phyloP scores from a whole-genome alignment of 73 alveolate genomes.

The Vitrella brassicaformis region DNA sequence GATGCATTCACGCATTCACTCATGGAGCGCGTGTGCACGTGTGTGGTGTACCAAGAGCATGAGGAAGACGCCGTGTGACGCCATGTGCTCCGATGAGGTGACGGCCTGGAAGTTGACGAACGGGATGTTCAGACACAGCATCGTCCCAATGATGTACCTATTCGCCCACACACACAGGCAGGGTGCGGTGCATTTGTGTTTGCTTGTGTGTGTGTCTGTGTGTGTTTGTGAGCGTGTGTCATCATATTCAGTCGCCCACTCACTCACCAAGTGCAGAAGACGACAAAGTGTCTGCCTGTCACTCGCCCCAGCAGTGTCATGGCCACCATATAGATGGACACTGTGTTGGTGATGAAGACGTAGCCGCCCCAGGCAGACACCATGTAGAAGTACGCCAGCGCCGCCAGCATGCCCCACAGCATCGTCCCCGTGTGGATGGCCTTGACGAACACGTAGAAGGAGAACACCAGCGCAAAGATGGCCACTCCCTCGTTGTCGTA shows the following conservation, averaged over 20 bases:
- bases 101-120: slow-evolving; percentile 70
- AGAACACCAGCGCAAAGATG: slow-evolving; percentile 68
- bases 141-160: slow-evolving; percentile 63
- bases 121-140: slow-evolving; percentile 74
- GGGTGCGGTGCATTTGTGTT: too few species aligned
- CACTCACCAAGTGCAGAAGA: slow-evolving; percentile 27
- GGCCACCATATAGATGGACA: slow-evolving; percentile 64
- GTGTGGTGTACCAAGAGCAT: too few species aligned
- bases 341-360: slow-evolving; percentile 69
- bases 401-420: slow-evolving; percentile 53
- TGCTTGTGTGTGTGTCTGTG: too few species aligned
- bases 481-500: slow-evolving; percentile 92
- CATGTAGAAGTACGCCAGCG: slow-evolving; percentile 59
- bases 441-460: slow-evolving; percentile 67
- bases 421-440: slow-evolving; percentile 68
- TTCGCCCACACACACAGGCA: slow-evolving; percentile 6
- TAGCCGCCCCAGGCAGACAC: slow-evolving; percentile 90
- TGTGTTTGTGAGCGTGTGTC: too few species aligned
- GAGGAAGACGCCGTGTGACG: slow-evolving; percentile 74
- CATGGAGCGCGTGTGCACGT: too few species aligned
- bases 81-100: slow-evolving; percentile 70
- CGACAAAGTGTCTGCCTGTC: slow-evolving; percentile 59
- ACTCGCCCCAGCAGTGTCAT: slow-evolving; percentile 58
- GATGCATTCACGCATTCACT: too few species aligned
- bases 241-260: neutral